Percentiles rank a stretch among this genome's conserved stretches.
phyloP scores from a whole-genome alignment of 345 rosid species.

The Eucalyptus marginata region DNA sequence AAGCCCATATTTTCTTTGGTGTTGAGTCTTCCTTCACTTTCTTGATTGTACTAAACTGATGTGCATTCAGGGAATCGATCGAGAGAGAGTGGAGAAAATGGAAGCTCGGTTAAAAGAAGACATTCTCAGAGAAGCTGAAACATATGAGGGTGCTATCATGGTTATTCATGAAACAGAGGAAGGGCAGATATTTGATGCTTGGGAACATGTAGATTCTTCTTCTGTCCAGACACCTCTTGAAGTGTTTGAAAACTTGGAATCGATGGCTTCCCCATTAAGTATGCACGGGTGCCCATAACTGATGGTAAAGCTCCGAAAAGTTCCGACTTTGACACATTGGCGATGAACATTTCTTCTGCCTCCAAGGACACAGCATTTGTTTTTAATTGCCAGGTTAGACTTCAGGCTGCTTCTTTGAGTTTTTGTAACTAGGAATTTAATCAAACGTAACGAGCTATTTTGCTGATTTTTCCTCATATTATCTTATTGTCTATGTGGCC shows the following conservation, averaged over 20 bases:
- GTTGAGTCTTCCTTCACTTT: not conserved
- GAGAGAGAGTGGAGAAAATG: conserved; percentile 92
- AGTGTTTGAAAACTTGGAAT: conserved; percentile 80
- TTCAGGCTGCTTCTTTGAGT: not conserved
- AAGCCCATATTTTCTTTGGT: not conserved
- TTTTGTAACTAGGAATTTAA: not conserved
- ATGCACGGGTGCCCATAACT: conserved; percentile 94
- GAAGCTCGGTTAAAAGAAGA: conserved; percentile 95
- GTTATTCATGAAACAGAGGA: conserved; percentile 89
- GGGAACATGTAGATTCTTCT: conserved; percentile 73
- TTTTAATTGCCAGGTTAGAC: conserved; percentile 90
- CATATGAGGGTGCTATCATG: conserved; percentile 88
- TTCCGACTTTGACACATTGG: conserved; percentile 83
- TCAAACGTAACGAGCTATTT: not conserved
- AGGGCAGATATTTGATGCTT: conserved; percentile 75
- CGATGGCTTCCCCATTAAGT: conserved; percentile 73
- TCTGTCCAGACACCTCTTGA: conserved; percentile 90
- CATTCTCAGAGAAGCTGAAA: conserved; percentile 80
- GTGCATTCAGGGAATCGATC: conserved; percentile 73
- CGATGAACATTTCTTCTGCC: conserved; percentile 74
- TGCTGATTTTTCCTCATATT: not conserved
- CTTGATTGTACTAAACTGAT: not conserved
- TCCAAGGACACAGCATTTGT: conserved; percentile 84
- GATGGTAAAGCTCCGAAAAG: conserved; percentile 99
- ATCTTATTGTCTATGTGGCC: not conserved